phyloP scores from a whole-genome alignment of 1,139 yeast genomes.

The Kazachstania sp. region DNA sequence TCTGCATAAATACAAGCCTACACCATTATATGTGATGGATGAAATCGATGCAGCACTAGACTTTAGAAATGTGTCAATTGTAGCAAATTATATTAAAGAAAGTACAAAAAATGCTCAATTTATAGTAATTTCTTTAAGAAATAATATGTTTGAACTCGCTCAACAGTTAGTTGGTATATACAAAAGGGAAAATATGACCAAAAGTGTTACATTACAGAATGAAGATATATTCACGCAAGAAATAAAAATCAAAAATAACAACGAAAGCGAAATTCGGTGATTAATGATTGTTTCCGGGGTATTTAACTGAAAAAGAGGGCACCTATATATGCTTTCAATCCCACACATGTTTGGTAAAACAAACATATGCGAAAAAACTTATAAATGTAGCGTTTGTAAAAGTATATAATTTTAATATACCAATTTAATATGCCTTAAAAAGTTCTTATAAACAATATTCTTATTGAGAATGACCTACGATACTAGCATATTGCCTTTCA shows the following conservation, averaged over 20 bases:
- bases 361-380: background rate
- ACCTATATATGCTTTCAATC: no score
- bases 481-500: slow-evolving; percentile 36
- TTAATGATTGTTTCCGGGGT: no score
- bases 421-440: no score
- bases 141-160: slow-evolving; percentile 96
- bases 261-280: background rate
- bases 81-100: slow-evolving; percentile 93
- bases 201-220: slow-evolving; percentile 69
- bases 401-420: background rate
- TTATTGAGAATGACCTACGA: slow-evolving; percentile 30
- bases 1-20: slow-evolving; percentile 89
- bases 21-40: slow-evolving; percentile 97
- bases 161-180: slow-evolving; percentile 91
- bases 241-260: no score
- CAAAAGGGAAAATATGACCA: slow-evolving; percentile 86
- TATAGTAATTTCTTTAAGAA: slow-evolving; percentile 86
- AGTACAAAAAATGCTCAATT: slow-evolving; percentile 95
- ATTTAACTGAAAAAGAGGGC: no score
- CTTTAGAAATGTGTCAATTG: slow-evolving; percentile 95
- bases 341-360: no score
- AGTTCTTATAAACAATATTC: background rate
- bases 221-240: slow-evolving; percentile 33
- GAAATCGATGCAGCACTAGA: slow-evolving; percentile 99
- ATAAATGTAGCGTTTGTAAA: background rate